These are phyloP conservation scores for Dryadomyces quercus-mongolicae DNA, from an alignment of 2,329 filamentous ascomycete genomes.

Conservation along the genomic window DNA sequence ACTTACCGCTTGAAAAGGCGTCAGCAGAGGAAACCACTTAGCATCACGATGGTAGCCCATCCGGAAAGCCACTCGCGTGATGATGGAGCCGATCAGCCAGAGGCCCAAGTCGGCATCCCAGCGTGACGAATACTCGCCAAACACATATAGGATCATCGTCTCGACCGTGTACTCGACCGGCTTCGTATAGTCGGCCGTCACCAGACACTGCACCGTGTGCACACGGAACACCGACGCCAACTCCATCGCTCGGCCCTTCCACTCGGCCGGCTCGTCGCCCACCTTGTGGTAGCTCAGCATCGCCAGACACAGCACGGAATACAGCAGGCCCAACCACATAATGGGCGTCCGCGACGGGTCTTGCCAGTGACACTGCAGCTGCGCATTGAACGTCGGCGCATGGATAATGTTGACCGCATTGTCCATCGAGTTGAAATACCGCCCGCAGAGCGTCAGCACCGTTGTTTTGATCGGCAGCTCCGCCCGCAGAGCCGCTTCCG, in stretches of 20 bases:
- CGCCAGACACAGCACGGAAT: conserved; percentile 63
- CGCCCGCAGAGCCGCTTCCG: conserved; percentile 64
- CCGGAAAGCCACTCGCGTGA: conserved; percentile 47
- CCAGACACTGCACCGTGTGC: conserved; percentile 65
- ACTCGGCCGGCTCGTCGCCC: conserved; percentile 69
- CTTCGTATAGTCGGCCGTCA: conserved; percentile 66
- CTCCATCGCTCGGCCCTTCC: conserved; percentile 52
- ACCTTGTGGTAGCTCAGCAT: conserved; percentile 70
- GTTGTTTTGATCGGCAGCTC: conserved; percentile 70
- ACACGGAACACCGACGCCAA: conserved; percentile 53
- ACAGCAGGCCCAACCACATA: conserved; percentile 69
- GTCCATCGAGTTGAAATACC: conserved; percentile 80
- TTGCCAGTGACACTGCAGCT: conserved; percentile 55
- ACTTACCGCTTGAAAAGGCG: conserved; percentile 57
- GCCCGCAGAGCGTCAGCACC: conserved; percentile 72
- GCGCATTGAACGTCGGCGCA: conserved; percentile 71
- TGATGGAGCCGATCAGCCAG: conserved; percentile 43
- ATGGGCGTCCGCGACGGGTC: conserved; percentile 60
- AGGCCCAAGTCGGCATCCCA: conserved; percentile 63
- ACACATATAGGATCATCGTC: conserved; percentile 62
- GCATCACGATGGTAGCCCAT: conserved; percentile 73
- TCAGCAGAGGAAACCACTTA: conserved; percentile 58
- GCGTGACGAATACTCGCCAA: conserved; percentile 61
- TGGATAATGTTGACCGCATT: conserved; percentile 65
- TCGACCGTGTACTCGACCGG: conserved; percentile 67